Base-by-base conservation (phyloP, 495 filamentous ascomycete species). In the Hapsidospora chrysogenum region DNA sequence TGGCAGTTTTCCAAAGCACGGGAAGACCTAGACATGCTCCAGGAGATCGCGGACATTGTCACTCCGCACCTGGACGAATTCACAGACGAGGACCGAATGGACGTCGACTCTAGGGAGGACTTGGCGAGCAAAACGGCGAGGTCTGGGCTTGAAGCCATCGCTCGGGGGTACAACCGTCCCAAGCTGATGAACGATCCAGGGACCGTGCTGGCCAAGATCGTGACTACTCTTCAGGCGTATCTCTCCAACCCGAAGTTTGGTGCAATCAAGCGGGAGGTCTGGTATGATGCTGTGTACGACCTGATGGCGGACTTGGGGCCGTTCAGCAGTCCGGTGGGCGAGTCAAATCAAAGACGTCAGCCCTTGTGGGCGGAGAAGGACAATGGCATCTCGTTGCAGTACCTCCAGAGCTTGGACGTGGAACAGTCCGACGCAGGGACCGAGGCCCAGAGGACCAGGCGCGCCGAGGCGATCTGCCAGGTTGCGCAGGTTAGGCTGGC, bases 1-100 rank as follows among this genome's bases (percentile, higher is more conserved):
- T 85, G 80, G 39, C 65, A 74, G 35, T 78, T 86, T 41, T 67
- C 70, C 8, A 66, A 64, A 23, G 68, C 64, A 25, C 67, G 76
- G 38, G 61, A 61, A 14, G 27, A 50, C 4, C 46, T 80, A 16
- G 68, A 85, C 44, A 59, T 93, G 52, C 76, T 76, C 45, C 55
- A 60, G 0, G 72, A 80, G 33, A 75, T 78, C n/a, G 56, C 66
- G 9, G 60, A 61, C 15, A 70, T 92, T 31, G 71, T 81, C 9
- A 52, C 52, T 17, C 54, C 58, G 8, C 60, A 74, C 28, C 44
- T 86, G 26, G 66, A 72, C 35, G 64, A 79, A 22, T 37, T 58
- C 2, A 47, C 63, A 6, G 61, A 63, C 9, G 60, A 67, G 25
- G 67, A 72, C 38, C 64, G 59, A 25, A 89, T 86, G 82, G 80